These are phyloP conservation scores for Ophiostoma sp. DNA, from an alignment of 2,329 filamentous ascomycete genomes.

Conservation along the genomic window DNA sequence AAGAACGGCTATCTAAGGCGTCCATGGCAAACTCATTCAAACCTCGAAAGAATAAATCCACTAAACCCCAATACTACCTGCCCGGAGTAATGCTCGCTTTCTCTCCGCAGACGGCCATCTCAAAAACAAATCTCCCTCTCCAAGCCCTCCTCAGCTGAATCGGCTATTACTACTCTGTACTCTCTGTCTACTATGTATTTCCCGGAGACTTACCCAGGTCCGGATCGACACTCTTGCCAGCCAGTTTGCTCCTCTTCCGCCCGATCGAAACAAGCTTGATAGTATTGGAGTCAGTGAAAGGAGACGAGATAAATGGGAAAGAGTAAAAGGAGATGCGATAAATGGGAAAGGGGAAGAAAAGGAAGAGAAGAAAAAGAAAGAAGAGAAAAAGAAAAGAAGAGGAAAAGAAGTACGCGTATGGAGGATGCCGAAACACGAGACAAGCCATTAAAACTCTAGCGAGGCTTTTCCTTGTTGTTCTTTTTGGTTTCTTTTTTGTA, in stretches of 20 bases:
- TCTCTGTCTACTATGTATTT: no score
- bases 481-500: no score
- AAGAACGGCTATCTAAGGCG: no score
- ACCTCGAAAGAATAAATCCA: no score
- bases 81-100: slow-evolving; percentile 6
- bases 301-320: neutral
- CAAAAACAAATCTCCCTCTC: no score
- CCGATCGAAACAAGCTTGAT: no score
- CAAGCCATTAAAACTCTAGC: neutral
- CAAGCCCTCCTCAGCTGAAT: neutral
- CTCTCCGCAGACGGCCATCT: neutral
- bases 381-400: neutral
- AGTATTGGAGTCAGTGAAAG: no score
- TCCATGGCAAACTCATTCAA: no score
- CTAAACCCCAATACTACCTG: neutral
- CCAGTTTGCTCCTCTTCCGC: neutral
- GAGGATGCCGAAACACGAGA: neutral
- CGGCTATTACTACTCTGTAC: neutral
- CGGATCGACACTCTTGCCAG: no score
- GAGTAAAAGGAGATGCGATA: neutral
- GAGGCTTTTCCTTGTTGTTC: neutral
- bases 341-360: neutral
- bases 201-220: no score
- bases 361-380: neutral
- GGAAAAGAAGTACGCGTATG: neutral